Base-by-base conservation (phyloP, 306 rosid species). In the Cercis canadensis region DNA sequence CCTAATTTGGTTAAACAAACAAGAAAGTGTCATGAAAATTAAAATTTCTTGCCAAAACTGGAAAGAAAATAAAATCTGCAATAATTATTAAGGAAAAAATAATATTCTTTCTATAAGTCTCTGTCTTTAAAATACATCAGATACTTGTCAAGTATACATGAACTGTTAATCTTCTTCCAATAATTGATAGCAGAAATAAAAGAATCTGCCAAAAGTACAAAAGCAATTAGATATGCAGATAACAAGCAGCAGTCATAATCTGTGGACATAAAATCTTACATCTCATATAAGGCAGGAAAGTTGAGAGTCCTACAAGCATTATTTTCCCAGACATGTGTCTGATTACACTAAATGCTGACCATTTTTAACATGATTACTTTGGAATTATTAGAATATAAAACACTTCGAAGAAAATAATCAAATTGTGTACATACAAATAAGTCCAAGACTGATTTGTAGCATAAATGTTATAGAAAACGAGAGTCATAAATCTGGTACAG, bases 1-100 rank as follows among this genome's bases (percentile, higher is more conserved):
- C 87, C 99, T 95, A 56, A 41, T 78, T 77, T 65, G 71, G 66
- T 57, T 57, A 62, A 69, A 62, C 7, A 78, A 70, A 49, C 78
- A 69, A 34, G 53, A 73, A 18, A 47, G 34, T n/a, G 50, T 19
- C 67, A 74, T 39, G 74, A 58, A 69, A 63, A 63, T 51, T 50
- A 43, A 11, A 21, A 13, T 4, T 63, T 39, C n/a, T 33, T 53
- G 62, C 68, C 60, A 51, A 18, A 33, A 12, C 14, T 51, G 55
- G 4, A 16, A 14, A 68, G 18, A 11, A 33, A 17, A 64, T 12
- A 8, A 39, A 47, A 11, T 15, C 55, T 31, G 39, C 72, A 40
- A 13, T 17, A 31, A 4, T 29, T 11, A 11, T 37, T n/a, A 46
- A 8, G 61, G 49, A 16, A 17, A 13, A 61, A 14, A 34, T 2